Percentiles rank a stretch among this genome's conserved stretches.
phyloP scores from a whole-genome alignment of 2,329 filamentous ascomycete species.

The Aspergillus quadricinctus region DNA sequence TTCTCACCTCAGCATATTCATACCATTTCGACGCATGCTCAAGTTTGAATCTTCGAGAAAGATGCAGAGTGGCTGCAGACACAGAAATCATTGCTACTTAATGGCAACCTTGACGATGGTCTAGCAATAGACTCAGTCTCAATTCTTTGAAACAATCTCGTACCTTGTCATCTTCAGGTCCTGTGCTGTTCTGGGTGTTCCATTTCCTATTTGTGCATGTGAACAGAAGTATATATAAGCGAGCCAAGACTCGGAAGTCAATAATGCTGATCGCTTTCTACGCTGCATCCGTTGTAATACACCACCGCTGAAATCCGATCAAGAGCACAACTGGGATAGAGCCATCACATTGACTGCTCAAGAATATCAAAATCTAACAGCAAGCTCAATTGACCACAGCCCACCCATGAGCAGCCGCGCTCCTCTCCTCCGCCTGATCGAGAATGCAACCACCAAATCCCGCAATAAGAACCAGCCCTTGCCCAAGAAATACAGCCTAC shows the following conservation, averaged over 20 bases:
- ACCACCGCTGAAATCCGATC: background rate
- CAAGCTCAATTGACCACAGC: background rate
- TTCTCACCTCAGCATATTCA: too few relatives aligned
- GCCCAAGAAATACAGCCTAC: conserved; percentile 39
- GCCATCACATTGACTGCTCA: background rate
- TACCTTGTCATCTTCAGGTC: too few relatives aligned
- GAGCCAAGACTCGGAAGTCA: background rate
- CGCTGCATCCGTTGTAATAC: background rate
- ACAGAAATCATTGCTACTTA: background rate
- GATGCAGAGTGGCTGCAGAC: too few relatives aligned
- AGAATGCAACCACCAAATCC: conserved; percentile 3
- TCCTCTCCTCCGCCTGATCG: conserved; percentile 13
- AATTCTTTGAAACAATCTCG: background rate
- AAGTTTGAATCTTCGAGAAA: too few relatives aligned
- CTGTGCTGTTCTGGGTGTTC: background rate
- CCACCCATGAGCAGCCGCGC: conserved; percentile 2
- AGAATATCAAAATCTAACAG: background rate
- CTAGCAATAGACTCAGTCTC: background rate
- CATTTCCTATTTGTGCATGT: background rate
- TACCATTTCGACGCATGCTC: too few relatives aligned
- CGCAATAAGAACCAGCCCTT: conserved; percentile 3
- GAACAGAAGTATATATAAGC: background rate
- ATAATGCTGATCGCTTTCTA: background rate
- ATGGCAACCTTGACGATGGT: background rate
- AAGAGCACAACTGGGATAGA: background rate